Evolutionary conservation across 2,329 filamentous ascomycete genomes (phyloP), one percentile per base, ranked within the genome.

Genomic region (Fusarium tjaetaba): DNA sequence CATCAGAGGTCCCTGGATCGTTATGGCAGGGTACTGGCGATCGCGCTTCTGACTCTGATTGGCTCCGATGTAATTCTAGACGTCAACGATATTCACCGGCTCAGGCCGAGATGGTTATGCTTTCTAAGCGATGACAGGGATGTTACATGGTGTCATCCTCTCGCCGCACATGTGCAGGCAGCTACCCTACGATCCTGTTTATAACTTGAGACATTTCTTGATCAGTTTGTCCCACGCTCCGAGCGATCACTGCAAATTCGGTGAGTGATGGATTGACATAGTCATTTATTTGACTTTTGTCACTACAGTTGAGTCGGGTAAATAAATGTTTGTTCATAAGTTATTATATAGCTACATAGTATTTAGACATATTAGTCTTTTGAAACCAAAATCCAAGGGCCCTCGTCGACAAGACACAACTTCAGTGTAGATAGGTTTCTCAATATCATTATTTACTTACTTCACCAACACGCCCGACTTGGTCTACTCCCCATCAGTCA

Each of bases 111-210:
- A 34, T 30, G 39, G 22, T 26, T 22, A 53, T 69, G 60, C 61
- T 67, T 62, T 45, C 22, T 52, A 38, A 46, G 61, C 52, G 45
- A 64, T 41, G 26, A 61, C 63, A 74, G 68, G 76, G 74, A 56
- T 76, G 24, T 41, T 62, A 49, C 46, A 76, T 76, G 74, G 70
- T 77, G 70, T 74, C 68, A 75, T 77, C 43, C 32, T 53, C 32
- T 22, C 48, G 39, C 28, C 30, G 5, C 26, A 24, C 34, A 32
- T 18, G 10, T 24, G 24, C 34, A 36, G 34, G 9, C 22, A 46
- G 20, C 22, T 39, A 65, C 66, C 66, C 59, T 70, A 45, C 24
- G 15, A n/a, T 16, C 28, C 39, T 30, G 28, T 36, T 18, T 24
- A 41, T n/a, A 18, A 24, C 45, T 39, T 16, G 22, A 53, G 32